Evolutionary conservation across 805 yeast genomes (phyloP).

Genomic region (Brettanomyces sp.): DNA sequence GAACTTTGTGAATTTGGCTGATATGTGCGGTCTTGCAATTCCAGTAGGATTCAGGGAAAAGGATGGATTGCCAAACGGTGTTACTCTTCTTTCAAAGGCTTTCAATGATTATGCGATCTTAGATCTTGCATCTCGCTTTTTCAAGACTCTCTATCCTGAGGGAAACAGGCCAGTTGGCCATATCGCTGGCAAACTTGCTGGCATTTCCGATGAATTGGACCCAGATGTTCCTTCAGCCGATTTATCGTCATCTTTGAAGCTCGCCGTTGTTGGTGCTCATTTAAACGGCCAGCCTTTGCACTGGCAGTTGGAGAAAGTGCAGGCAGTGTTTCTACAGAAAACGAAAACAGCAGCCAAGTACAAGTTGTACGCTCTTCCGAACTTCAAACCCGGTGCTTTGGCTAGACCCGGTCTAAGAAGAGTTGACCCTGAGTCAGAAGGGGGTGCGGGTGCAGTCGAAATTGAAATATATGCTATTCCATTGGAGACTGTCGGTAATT

Average conservation of each 20-base stretch:
- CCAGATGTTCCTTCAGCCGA: conserved; percentile 35
- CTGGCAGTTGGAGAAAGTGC: conserved; percentile 85
- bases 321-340: conserved; percentile 58
- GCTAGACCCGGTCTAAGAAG: conserved; percentile 86
- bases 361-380: conserved; percentile 74
- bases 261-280: conserved; percentile 97
- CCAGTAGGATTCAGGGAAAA: conserved; percentile 76
- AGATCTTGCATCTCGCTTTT: conserved; percentile 68
- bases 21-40: conserved; percentile 80
- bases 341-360: conserved; percentile 68
- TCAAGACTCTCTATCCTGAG: conserved; percentile 36
- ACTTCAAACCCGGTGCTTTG: conserved; percentile 53
- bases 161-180: conserved; percentile 50
- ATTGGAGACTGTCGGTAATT: conserved; percentile 64
- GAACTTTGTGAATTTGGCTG: conserved; percentile 91
- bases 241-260: conserved; percentile 37
- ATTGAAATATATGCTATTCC: conserved; percentile 85
- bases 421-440: conserved; percentile 28
- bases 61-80: conserved; percentile 87
- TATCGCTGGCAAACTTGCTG: conserved; percentile 13
- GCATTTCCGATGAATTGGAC: conserved; percentile 35
- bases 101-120: conserved; percentile 85
- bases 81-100: conserved; percentile 72
- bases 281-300: conserved; percentile 79
- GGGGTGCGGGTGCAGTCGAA: conserved; percentile 51